A percentile compares a stretch with the other conserved stretches of the same genome.
phyloP scores from a whole-genome alignment of 140 eudicot species.

The Senecio squalidus region DNA sequence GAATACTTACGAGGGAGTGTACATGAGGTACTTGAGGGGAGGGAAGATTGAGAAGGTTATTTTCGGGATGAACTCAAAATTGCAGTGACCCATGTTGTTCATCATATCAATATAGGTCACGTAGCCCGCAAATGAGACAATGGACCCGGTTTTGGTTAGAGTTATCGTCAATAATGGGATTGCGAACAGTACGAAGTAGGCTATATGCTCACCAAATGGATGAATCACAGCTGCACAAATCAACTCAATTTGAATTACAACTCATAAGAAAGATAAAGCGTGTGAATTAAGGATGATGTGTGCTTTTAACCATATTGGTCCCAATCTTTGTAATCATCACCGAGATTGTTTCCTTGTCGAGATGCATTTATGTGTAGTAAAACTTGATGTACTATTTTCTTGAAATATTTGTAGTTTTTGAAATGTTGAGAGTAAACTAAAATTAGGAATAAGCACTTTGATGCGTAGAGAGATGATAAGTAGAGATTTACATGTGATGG shows the following conservation, averaged over 20 bases:
- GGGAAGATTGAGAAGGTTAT: conserved; percentile 45
- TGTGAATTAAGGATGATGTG: too few species aligned
- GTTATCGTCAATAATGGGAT: conserved; percentile 39
- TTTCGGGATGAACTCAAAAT: conserved; percentile 67
- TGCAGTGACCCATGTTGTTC: conserved; percentile 90
- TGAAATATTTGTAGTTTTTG: too few species aligned
- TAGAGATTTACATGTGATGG: conserved; percentile 67
- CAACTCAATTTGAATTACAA: too few species aligned
- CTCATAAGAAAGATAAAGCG: too few species aligned
- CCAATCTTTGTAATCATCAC: too few species aligned
- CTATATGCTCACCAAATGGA: conserved; percentile 75
- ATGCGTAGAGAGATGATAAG: too few species aligned
- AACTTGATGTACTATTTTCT: too few species aligned
- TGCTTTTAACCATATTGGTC: too few species aligned
- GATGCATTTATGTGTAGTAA: too few species aligned
- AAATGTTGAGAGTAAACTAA: too few species aligned
- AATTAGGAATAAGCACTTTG: too few species aligned
- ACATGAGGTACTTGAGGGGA: conserved; percentile 76
- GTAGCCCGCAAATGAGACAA: conserved; percentile 33
- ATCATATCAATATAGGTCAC: conserved; percentile 51
- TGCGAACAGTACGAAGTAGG: conserved; percentile 50
- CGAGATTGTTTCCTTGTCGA: too few species aligned
- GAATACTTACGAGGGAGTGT: conserved; percentile 75
- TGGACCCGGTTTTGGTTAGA: conserved; percentile 28
- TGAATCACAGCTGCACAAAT: conserved; percentile 83